Evolutionary conservation across 331 rosid species (phyloP).

Genomic region (Quercus tomentella): DNA sequence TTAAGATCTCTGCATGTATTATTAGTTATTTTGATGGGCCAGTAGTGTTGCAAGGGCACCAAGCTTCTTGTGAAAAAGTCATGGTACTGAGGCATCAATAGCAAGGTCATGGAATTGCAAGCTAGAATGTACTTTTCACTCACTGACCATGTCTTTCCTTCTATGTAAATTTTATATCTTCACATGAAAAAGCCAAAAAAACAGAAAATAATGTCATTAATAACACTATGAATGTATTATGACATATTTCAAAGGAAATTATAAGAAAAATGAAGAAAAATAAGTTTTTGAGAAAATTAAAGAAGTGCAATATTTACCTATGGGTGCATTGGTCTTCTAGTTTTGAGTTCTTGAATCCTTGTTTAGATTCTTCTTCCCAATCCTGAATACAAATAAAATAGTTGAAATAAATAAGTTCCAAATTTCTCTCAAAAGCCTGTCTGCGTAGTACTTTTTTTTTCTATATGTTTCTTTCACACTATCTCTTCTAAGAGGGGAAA

Average conservation of each 20-base stretch:
- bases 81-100: constrained; percentile 40
- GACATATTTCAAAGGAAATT: too few species aligned
- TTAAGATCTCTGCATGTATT: constrained; percentile 58
- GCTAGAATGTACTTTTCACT: constrained; percentile 82
- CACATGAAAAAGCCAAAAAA: not conserved
- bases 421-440: too few species aligned
- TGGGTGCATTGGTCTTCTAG: constrained; percentile 71
- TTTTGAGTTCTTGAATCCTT: constrained; percentile 43
- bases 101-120: constrained; percentile 74
- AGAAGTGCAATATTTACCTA: constrained; percentile 28
- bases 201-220: not conserved
- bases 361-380: constrained; percentile 49
- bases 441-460: too few species aligned
- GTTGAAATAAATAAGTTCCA: too few species aligned
- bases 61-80: too few species aligned
- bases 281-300: not conserved
- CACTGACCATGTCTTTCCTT: constrained; percentile 82
- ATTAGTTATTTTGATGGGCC: constrained; percentile 55
- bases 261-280: not conserved
- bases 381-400: constrained; percentile 27
- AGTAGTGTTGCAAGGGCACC: constrained; percentile 19
- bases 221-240: not conserved
- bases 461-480: too few species aligned
- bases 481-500: too few species aligned
- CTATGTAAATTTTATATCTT: constrained; percentile 74